These are phyloP conservation scores for Dichotomocladium elegans DNA, from an alignment of 371 early-diverging fungal species.

Conservation along the genomic window DNA sequence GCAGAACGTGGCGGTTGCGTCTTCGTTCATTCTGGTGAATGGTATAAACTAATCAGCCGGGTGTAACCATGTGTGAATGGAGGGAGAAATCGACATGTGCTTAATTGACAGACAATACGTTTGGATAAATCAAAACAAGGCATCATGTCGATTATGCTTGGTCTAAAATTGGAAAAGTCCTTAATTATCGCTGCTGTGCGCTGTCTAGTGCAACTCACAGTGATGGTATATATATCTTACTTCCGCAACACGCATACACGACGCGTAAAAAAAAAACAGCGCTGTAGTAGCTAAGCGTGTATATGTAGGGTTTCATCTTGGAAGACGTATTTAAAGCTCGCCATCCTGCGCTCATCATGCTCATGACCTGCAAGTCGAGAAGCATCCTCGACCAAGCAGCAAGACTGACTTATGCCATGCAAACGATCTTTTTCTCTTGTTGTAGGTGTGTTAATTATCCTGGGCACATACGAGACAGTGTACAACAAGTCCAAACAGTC, in stretches of 20 bases:
- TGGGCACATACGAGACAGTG: slow-evolving; percentile 56
- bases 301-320: slow-evolving; percentile 27
- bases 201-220: slow-evolving; percentile 55
- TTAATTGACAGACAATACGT: background rate
- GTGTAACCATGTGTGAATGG: background rate
- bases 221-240: slow-evolving; percentile 58
- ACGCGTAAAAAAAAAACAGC: too few relatives aligned
- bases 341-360: slow-evolving; percentile 47
- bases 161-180: slow-evolving; percentile 53
- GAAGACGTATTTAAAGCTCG: slow-evolving; percentile 62
- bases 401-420: background rate
- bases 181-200: slow-evolving; percentile 58
- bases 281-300: background rate
- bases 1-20: slow-evolving; percentile 49
- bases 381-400: background rate
- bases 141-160: slow-evolving; percentile 23
- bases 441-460: slow-evolving; percentile 39
- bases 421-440: background rate
- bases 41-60: slow-evolving; percentile 19
- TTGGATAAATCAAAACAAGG: slow-evolving; percentile 37
- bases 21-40: slow-evolving; percentile 39
- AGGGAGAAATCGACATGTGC: background rate
- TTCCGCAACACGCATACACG: too few relatives aligned
- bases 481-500: slow-evolving; percentile 57
- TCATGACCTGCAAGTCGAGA: slow-evolving; percentile 55